phyloP scores from a whole-genome alignment of 306 rosid species.

The Phaseolus lunatus region DNA sequence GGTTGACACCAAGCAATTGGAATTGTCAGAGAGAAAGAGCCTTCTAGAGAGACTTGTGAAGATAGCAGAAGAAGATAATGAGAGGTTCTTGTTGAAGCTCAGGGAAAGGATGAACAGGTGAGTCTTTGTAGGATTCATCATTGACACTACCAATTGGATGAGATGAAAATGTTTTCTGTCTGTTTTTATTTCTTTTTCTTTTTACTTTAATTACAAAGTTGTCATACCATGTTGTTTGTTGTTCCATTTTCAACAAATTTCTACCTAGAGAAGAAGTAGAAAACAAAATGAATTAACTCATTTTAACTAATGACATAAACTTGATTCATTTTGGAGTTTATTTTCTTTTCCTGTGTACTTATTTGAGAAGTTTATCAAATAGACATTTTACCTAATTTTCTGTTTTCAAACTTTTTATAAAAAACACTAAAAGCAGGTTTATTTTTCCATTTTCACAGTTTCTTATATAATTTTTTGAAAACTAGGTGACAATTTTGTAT shows the following conservation, averaged over 20 bases:
- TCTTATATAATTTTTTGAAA: background rate
- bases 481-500: background rate
- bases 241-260: too few species aligned
- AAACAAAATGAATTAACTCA: too few species aligned
- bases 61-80: slow-evolving; percentile 75
- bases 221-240: background rate
- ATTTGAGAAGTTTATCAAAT: too few species aligned
- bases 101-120: slow-evolving; percentile 58
- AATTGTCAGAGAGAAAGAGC: slow-evolving; percentile 58
- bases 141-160: background rate
- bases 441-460: background rate
- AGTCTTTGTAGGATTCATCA: background rate
- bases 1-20: slow-evolving; percentile 59
- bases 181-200: background rate
- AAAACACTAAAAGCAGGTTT: background rate
- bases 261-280: too few species aligned
- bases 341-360: background rate
- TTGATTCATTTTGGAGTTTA: too few species aligned
- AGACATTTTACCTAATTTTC: too few species aligned
- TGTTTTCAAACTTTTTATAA: background rate
- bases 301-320: too few species aligned
- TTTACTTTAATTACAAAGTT: too few species aligned
- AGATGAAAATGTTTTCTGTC: background rate
- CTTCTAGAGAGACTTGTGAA: slow-evolving; percentile 73
- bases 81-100: slow-evolving; percentile 39